phyloP scores from a whole-genome alignment of 2,329 filamentous ascomycete species.

The Camillea tinctor region DNA sequence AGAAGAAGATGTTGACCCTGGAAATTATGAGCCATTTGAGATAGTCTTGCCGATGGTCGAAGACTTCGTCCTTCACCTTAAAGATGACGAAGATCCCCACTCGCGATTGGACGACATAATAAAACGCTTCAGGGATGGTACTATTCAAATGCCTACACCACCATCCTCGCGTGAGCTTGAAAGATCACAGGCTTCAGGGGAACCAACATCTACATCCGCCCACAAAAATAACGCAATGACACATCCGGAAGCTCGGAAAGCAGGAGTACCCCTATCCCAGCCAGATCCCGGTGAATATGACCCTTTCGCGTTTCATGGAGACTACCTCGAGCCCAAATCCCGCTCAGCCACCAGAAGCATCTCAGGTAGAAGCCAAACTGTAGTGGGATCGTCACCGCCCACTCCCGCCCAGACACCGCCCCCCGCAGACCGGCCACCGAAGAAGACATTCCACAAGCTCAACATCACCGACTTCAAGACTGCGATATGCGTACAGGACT shows the following conservation, averaged over 20 bases:
- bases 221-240: constrained; percentile 7
- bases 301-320: constrained; percentile 39
- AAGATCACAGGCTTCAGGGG: constrained; percentile 1
- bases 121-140: constrained; percentile 43
- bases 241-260: constrained; percentile 9
- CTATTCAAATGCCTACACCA: constrained; percentile 31
- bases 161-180: constrained; percentile 11
- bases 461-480: constrained; percentile 41
- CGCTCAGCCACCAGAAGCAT: constrained; percentile 6
- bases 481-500: constrained; percentile 56
- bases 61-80: constrained; percentile 56
- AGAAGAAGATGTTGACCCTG: constrained; percentile 12
- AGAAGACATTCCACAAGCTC: constrained; percentile 47
- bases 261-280: constrained; percentile 13
- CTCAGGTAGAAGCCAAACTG: constrained; percentile 4
- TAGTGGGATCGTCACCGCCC: constrained; percentile 34
- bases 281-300: constrained; percentile 44
- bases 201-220: constrained; percentile 1
- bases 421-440: constrained; percentile 25
- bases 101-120: constrained; percentile 46
- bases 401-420: constrained; percentile 46
- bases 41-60: constrained; percentile 53
- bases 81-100: constrained; percentile 42
- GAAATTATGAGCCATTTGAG: constrained; percentile 31
- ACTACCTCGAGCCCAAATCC: constrained; percentile 13